These are phyloP conservation scores for Coprinellus aureogranulatus DNA, from an alignment of 768 basidiomycete genomes.

Conservation along the genomic window DNA sequence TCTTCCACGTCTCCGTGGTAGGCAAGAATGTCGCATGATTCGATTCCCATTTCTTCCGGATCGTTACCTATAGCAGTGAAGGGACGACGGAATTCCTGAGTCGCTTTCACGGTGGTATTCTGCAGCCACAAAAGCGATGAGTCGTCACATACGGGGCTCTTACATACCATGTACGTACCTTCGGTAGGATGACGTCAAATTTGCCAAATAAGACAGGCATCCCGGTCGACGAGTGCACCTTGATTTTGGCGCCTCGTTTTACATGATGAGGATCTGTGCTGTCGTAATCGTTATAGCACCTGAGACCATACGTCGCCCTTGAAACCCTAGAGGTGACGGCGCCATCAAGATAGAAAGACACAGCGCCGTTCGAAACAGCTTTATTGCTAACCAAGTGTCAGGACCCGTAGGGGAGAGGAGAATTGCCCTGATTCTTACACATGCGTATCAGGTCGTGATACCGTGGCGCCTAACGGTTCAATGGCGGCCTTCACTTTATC, in stretches of 20 bases:
- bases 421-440: conserved; percentile 51
- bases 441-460: conserved; percentile 52
- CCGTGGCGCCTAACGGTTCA: conserved; percentile 32
- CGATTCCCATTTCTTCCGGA: conserved; percentile 1
- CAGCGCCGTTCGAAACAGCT: conserved; percentile 28
- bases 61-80: conserved; percentile 1
- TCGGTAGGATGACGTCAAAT: conserved; percentile 3
- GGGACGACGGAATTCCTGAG: conserved; percentile 12
- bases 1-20: conserved; percentile 13
- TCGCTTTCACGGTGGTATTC: conserved; percentile 14
- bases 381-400: conserved; percentile 20
- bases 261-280: conserved; percentile 17
- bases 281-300: conserved; percentile 12
- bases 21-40: conserved; percentile 12
- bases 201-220: not conserved
- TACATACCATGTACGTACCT: not conserved
- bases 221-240: conserved; percentile 8
- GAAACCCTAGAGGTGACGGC: conserved; percentile 22
- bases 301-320: conserved; percentile 20
- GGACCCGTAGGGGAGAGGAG: not conserved
- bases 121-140: not conserved
- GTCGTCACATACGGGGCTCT: not conserved
- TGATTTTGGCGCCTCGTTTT: conserved; percentile 3
- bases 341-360: conserved; percentile 25
- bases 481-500: conserved; percentile 39